Evolutionary conservation across 73 alveolate species (phyloP).

Genomic region (Paramecium caudatum): DNA sequence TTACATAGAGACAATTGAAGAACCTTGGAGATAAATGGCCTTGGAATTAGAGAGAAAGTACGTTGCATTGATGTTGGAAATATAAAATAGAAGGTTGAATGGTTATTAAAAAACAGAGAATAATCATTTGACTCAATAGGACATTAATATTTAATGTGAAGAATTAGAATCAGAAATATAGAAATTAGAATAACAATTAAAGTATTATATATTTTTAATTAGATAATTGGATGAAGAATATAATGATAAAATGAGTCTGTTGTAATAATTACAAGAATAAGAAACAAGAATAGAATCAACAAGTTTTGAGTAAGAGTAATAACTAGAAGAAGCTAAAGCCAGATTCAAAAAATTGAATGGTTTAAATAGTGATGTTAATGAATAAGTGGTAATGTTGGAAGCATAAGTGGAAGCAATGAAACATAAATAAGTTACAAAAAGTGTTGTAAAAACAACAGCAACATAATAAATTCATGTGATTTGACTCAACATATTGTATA

Average conservation of each 20-base stretch:
- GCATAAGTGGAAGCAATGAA: slow-evolving; percentile 1
- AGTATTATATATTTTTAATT: neutral
- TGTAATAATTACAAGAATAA: neutral
- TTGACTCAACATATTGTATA: neutral
- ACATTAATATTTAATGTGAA: neutral
- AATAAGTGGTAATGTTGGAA: slow-evolving; percentile 4
- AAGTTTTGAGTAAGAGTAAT: slow-evolving; percentile 18
- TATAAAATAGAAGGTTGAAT: neutral
- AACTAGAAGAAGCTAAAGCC: neutral
- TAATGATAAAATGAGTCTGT: slow-evolving; percentile 6
- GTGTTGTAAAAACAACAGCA: neutral
- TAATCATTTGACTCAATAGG: neutral
- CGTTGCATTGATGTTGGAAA: slow-evolving; percentile 25
- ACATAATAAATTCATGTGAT: neutral
- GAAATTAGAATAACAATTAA: slow-evolving; percentile 17
- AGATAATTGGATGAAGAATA: slow-evolving; percentile 30
- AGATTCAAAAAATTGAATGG: neutral
- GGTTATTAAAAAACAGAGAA: slow-evolving; percentile 14
- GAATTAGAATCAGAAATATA: neutral
- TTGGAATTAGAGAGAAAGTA: slow-evolving; percentile 35
- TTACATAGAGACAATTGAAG: slow-evolving; percentile 27
- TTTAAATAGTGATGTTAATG: slow-evolving; percentile 9
- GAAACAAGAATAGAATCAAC: slow-evolving; percentile 45
- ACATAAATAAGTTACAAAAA: neutral
- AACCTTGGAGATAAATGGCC: slow-evolving; percentile 36